Percentiles rank a stretch among this genome's conserved stretches.
phyloP scores from a whole-genome alignment of 2,329 filamentous ascomycete genomes.

The Cladosporium sp. region DNA sequence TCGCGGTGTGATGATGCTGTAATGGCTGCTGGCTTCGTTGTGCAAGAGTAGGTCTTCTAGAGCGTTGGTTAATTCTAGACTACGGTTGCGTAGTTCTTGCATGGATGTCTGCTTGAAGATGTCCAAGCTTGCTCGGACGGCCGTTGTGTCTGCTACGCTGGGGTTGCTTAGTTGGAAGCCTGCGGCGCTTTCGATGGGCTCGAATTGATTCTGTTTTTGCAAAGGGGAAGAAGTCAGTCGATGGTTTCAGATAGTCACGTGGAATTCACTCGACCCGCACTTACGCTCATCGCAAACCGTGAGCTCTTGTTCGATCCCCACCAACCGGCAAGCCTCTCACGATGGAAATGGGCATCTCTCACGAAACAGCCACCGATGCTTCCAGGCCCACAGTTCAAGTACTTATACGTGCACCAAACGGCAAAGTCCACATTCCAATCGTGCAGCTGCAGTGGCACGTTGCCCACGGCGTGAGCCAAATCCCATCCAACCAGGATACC shows the following conservation, averaged over 20 bases:
- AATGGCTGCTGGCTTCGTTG: conserved; percentile 18
- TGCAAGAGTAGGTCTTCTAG: conserved; percentile 59
- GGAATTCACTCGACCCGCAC: too few species aligned
- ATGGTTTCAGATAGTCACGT: too few species aligned
- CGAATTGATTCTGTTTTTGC: conserved; percentile 72
- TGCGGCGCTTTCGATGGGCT: conserved; percentile 69
- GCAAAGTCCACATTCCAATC: conserved; percentile 91
- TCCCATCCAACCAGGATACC: conserved; percentile 80
- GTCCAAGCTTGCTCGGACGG: conserved; percentile 66
- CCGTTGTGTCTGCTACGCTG: conserved; percentile 69
- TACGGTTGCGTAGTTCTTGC: conserved; percentile 63
- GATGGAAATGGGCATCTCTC: conserved; percentile 62
- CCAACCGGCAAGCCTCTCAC: conserved; percentile 72
- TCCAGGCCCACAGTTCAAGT: conserved; percentile 83
- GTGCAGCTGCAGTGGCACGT: conserved; percentile 72
- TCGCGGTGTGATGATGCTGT: conserved; percentile 27
- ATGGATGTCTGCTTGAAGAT: conserved; percentile 71
- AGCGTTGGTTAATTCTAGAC: conserved; percentile 69
- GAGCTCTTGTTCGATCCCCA: conserved; percentile 75
- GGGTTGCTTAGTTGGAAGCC: conserved; percentile 87
- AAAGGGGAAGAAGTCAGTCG: too few species aligned
- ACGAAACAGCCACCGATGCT: conserved; percentile 76
- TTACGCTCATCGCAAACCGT: conserved; percentile 82
- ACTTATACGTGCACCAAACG: conserved; percentile 93
- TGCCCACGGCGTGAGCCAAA: conserved; percentile 79